Base-by-base conservation (phyloP, 2,329 filamentous ascomycete species). In the Apiospora pterosperma region DNA sequence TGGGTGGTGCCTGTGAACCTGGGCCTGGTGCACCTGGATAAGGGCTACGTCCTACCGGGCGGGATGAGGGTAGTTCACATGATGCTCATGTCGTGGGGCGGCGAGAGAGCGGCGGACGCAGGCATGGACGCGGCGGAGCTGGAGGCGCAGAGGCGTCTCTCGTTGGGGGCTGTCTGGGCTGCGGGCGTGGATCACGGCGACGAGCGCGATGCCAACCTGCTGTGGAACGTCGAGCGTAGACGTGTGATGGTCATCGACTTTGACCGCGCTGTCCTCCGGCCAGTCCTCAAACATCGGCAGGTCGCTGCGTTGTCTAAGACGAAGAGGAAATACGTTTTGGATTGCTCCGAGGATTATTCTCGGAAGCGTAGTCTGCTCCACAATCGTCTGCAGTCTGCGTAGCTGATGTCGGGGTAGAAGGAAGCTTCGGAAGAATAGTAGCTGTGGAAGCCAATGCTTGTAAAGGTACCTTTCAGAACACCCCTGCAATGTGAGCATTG, bases 21-120 rank as follows among this genome's bases (percentile, higher is more conserved):
- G 59, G 69, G 69, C 8, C 39, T 64, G 28, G 61, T 62, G 1
- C 39, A 34, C 5, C 63, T 71, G 16, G 59, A 60, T 28, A 14
- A 6, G 42, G 63, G 63, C 31, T 69, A 70, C 63, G 23, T 67
- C 19, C 52, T 73, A 34, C 64, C 67, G 25, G 69, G 66, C 31
- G 65, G 62, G n/a, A 62, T 2, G 48, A 55, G 23, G 23, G 48
- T 10, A 23, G 48, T 55, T 28, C 48, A 55, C 48, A 55, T 55
- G 67, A 66, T 73, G 69, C 65, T 73, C n/a, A 70, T 73, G 69
- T 69, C 68, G 34, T 72, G 70, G 70, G 68, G 28, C 7, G 69
- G 71, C 28, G 66, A 69, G 59, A 61, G 34, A 60, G 28, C 36
- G 36, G 36, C n/a, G 61, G 39, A 63, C 59, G 58, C 36, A 55